These are phyloP conservation scores for Calamus simplicifolius DNA, from an alignment of 176 grass and related monocot species.

Conservation along the genomic window DNA sequence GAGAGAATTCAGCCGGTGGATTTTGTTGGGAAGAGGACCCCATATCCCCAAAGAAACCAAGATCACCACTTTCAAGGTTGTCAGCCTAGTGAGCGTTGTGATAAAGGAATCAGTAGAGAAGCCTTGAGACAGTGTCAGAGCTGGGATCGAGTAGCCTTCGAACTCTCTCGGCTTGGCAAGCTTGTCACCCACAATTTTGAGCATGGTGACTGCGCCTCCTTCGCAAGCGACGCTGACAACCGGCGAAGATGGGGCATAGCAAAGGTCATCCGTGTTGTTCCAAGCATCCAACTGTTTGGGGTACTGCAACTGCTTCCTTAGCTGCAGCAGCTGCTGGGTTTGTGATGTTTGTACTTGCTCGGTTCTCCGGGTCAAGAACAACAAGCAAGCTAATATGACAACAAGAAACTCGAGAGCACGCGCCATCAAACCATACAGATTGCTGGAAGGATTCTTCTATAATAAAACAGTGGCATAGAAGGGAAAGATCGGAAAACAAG, in stretches of 20 bases:
- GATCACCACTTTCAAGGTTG: conserved; percentile 60
- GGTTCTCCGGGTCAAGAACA: conserved; percentile 37
- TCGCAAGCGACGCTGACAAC: conserved; percentile 42
- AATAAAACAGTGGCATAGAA: too few relatives aligned
- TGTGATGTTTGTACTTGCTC: conserved; percentile 59
- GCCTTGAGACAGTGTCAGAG: conserved; percentile 53
- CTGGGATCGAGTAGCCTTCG: conserved; percentile 47
- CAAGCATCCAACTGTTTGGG: conserved; percentile 63
- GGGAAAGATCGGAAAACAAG: too few relatives aligned
- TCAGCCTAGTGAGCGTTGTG: conserved; percentile 65
- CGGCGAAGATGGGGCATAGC: conserved; percentile 36
- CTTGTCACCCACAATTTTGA: conserved; percentile 80
- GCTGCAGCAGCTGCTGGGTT: conserved; percentile 61
- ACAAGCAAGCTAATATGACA: conserved; percentile 41
- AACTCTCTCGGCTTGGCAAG: conserved; percentile 49
- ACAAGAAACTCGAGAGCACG: conserved; percentile 22
- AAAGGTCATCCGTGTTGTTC: conserved; percentile 44
- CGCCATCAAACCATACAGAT: conserved; percentile 28
- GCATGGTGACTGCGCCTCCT: conserved; percentile 43
- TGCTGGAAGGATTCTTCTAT: too few relatives aligned
- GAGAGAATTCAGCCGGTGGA: conserved; percentile 72
- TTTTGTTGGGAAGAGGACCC: conserved; percentile 85
- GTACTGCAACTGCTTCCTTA: conserved; percentile 80
- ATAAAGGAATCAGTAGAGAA: conserved; percentile 83
- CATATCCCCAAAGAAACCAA: conserved; percentile 91